Evolutionary conservation across 208 protist species (phyloP).

Genomic region (Naegleria fowleri): DNA sequence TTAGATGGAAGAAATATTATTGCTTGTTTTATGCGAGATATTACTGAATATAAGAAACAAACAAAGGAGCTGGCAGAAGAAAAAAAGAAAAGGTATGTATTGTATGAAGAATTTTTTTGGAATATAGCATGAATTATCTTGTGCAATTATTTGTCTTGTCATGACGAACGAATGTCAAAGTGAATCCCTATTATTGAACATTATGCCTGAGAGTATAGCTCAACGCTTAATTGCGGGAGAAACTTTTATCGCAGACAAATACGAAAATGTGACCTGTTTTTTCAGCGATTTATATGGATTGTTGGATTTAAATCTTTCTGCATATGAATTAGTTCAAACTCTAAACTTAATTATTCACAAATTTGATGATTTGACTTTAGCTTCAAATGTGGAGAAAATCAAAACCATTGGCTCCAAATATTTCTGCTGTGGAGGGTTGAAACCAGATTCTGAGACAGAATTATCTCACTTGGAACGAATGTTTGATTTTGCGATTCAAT

Average conservation of each 20-base stretch:
- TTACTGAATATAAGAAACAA: neutral
- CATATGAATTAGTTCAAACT: neutral
- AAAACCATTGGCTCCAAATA: neutral
- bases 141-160: too few relatives aligned
- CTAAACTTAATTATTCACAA: neutral
- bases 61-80: neutral
- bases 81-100: neutral
- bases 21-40: neutral
- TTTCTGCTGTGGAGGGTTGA: neutral
- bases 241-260: slow-evolving; percentile 49
- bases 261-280: slow-evolving; percentile 48
- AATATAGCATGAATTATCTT: slow-evolving; percentile 48
- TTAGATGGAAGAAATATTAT: neutral
- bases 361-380: neutral
- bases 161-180: too few relatives aligned
- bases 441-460: neutral
- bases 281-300: slow-evolving; percentile 11
- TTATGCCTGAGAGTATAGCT: slow-evolving; percentile 49
- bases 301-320: neutral
- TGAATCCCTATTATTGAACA: slow-evolving; percentile 52
- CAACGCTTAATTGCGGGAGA: slow-evolving; percentile 51
- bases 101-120: too few relatives aligned
- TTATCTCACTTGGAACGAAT: neutral
- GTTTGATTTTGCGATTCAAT: neutral
- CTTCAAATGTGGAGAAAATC: neutral